Percentiles rank a stretch among this genome's conserved stretches.
Conservation (phyloP, 352 stramenopile genomes). For the Phytophthora citrophthora region DNA sequence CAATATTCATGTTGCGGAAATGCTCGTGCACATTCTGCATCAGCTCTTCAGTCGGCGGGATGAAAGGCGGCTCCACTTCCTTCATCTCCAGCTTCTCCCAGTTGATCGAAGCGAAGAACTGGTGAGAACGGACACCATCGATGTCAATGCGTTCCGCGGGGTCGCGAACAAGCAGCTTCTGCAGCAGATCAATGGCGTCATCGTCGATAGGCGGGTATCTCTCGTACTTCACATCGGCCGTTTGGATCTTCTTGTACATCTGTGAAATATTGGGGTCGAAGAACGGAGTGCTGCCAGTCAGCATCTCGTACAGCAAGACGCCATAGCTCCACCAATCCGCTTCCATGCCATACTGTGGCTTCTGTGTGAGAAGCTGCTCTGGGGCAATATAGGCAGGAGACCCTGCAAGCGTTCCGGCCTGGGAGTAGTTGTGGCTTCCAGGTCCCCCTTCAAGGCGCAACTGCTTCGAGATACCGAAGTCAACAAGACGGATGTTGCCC, state of each 20-base stretch:
- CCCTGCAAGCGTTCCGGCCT: constrained; percentile 75
- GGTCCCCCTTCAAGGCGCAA: constrained; percentile 47
- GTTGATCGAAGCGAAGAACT: constrained; percentile 77
- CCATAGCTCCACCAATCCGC: constrained; percentile 94
- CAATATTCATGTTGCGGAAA: constrained; percentile 91
- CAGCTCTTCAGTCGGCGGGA: constrained; percentile 76
- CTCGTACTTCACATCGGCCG: constrained; percentile 84
- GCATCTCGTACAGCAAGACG: constrained; percentile 91
- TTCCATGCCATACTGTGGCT: constrained; percentile 86
- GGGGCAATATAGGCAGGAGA: constrained; percentile 89
- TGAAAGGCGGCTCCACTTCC: constrained; percentile 82
- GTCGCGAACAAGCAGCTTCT: constrained; percentile 83
- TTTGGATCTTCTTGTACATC: constrained; percentile 93
- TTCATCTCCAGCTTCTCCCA: constrained; percentile 81
- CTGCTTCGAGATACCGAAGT: constrained; percentile 92
- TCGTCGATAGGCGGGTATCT: constrained; percentile 69
- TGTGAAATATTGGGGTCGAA: constrained; percentile 84
- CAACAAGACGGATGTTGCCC: constrained; percentile 88
- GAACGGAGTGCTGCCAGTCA: constrained; percentile 90
- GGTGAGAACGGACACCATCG: constrained; percentile 61
- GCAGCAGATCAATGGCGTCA: constrained; percentile 69
- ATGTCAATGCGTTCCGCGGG: constrained; percentile 69
- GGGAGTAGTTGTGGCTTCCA: constrained; percentile 56
- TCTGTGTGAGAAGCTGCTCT: constrained; percentile 83
- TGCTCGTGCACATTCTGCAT: constrained; percentile 91